Conservation (phyloP, 257 asterid species). For the Jaltomata sinuosa region DNA sequence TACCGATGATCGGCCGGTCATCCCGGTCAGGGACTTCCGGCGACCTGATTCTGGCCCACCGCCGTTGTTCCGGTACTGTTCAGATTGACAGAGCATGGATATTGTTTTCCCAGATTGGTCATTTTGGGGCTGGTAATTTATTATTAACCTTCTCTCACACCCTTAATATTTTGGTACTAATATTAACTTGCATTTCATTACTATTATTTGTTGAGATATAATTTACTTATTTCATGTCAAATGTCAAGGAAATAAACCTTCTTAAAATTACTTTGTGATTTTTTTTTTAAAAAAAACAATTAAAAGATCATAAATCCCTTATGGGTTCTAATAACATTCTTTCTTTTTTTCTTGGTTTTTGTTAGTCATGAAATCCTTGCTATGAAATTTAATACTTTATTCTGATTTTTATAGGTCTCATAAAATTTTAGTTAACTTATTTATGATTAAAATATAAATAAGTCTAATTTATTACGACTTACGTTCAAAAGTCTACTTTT, state of each 20-base stretch:
- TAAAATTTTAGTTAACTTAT: neutral
- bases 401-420: neutral
- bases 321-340: neutral
- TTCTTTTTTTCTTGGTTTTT: neutral
- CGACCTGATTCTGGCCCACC: neutral
- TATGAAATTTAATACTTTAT: neutral
- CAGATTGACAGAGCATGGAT: neutral
- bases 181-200: neutral
- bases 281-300: neutral
- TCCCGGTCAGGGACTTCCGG: neutral
- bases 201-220: neutral
- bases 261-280: neutral
- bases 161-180: neutral
- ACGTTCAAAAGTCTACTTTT: neutral
- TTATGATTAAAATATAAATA: neutral
- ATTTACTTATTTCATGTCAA: neutral
- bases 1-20: neutral
- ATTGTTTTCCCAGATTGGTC: slow-evolving; percentile 15
- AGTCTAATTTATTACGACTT: neutral
- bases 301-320: neutral
- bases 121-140: slow-evolving; percentile 14
- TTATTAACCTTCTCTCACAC: neutral
- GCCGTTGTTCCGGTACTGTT: slow-evolving; percentile 10
- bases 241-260: neutral
- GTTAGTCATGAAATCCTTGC: neutral